Conservation (phyloP, 306 rosid genomes). For the Calophaca sinica region DNA sequence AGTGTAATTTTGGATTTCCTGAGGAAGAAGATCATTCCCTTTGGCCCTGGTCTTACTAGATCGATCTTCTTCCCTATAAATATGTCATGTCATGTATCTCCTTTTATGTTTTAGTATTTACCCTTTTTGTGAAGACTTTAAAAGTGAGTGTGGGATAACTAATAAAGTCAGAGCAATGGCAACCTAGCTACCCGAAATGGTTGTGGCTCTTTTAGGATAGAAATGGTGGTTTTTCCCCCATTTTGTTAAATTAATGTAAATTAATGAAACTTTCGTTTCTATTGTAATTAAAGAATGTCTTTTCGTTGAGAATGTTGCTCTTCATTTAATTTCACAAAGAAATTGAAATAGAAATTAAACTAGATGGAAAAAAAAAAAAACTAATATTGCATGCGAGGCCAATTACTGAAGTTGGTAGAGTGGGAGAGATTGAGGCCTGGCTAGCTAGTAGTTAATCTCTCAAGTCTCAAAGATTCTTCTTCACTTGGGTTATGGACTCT, state of each 20-base stretch:
- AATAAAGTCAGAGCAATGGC: slow-evolving; percentile 35
- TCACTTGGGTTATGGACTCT: background rate
- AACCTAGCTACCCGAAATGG: slow-evolving; percentile 12
- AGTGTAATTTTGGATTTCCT: slow-evolving; percentile 68
- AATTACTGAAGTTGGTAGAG: background rate
- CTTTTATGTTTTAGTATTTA: slow-evolving; percentile 21
- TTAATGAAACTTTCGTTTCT: slow-evolving; percentile 17
- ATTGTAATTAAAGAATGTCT: slow-evolving; percentile 47
- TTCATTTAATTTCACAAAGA: background rate
- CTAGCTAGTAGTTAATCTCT: too few species aligned
- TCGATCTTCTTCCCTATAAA: background rate
- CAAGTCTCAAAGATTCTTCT: background rate
- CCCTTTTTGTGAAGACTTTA: slow-evolving; percentile 23
- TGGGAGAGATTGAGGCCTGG: background rate
- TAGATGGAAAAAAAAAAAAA: background rate
- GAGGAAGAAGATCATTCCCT: slow-evolving; percentile 75
- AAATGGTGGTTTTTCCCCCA: slow-evolving; percentile 26
- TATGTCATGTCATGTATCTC: background rate
- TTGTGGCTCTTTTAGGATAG: slow-evolving; percentile 36
- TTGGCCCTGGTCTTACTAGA: slow-evolving; percentile 77
- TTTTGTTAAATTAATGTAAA: slow-evolving; percentile 37
- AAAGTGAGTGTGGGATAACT: slow-evolving; percentile 11
- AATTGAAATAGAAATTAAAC: too few species aligned
- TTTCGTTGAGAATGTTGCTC: background rate
- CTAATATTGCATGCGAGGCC: background rate